Evolutionary conservation across 2,329 filamentous ascomycete species (phyloP).

Genomic region (Fusarium sp.): DNA sequence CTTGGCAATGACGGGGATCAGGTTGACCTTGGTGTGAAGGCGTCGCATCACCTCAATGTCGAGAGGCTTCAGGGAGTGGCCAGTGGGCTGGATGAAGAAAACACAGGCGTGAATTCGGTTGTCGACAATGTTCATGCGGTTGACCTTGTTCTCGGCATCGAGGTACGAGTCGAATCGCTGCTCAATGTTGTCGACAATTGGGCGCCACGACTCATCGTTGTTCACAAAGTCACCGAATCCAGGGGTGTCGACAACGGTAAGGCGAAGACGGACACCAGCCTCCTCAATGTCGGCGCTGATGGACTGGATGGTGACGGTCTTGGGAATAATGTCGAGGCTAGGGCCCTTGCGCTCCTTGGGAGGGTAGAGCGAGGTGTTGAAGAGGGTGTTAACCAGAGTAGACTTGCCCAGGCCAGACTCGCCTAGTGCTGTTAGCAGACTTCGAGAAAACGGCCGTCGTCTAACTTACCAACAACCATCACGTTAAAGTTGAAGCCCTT

Average conservation of each 20-base stretch:
- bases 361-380: conserved; percentile 99
- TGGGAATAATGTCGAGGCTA: conserved; percentile 97
- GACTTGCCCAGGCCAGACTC: conserved; percentile 99
- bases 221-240: conserved; percentile 99
- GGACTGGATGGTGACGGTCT: conserved; percentile 94
- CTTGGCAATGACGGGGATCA: conserved; percentile 99
- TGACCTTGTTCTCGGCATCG: conserved; percentile 99
- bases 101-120: conserved; percentile 99
- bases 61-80: conserved; percentile 96
- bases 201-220: conserved; percentile 99
- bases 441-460: neutral
- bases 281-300: conserved; percentile 98
- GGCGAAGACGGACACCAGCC: conserved; percentile 93
- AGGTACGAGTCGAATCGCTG: conserved; percentile 98
- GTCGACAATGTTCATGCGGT: conserved; percentile 99
- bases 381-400: conserved; percentile 97
- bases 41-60: conserved; percentile 99
- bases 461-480: conserved; percentile 94
- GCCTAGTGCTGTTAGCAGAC: conserved; percentile 66
- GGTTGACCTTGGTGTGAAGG: conserved; percentile 99
- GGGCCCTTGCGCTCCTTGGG: conserved; percentile 98
- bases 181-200: conserved; percentile 99
- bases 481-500: conserved; percentile 99
- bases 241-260: conserved; percentile 97
- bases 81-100: conserved; percentile 99